Conservation (phyloP, 805 yeast genomes). For the Candida chilensis region DNA sequence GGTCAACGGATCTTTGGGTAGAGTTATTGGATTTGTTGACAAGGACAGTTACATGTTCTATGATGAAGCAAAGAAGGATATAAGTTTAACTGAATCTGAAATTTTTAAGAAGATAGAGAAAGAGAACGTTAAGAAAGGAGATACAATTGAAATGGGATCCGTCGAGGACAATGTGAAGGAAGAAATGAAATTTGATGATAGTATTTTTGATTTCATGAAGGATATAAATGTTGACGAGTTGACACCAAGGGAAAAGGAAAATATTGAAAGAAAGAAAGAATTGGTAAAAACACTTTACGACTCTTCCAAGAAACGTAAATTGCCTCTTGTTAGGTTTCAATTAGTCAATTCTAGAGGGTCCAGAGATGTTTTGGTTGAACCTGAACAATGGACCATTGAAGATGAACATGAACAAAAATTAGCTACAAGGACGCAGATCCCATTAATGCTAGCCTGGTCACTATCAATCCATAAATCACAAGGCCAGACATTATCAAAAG, state of each 20-base stretch:
- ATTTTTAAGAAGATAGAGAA: constrained; percentile 12
- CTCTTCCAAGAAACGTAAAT: constrained; percentile 34
- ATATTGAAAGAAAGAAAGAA: constrained; percentile 37
- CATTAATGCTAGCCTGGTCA: constrained; percentile 93
- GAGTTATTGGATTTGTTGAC: constrained; percentile 46
- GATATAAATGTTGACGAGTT: constrained; percentile 4
- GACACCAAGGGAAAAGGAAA: constrained; percentile 15
- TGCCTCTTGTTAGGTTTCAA: constrained; percentile 75
- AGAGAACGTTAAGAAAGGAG: constrained; percentile 3
- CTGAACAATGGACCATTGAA: constrained; percentile 75
- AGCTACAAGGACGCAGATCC: constrained; percentile 73
- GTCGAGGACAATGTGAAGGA: constrained; percentile 9
- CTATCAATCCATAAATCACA: constrained; percentile 93
- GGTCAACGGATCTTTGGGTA: constrained; percentile 75
- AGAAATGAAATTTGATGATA: constrained; percentile 23
- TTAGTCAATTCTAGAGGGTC: constrained; percentile 64
- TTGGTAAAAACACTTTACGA: constrained; percentile 31
- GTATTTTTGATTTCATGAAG: constrained; percentile 39
- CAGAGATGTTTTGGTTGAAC: constrained; percentile 69
- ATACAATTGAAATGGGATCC: constrained; percentile 9
- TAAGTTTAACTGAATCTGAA: constrained; percentile 2
- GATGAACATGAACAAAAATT: constrained; percentile 62
- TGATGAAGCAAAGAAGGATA: constrained; percentile 5
- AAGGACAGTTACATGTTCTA: constrained; percentile 24
- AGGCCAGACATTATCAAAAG: constrained; percentile 78